Base-by-base conservation (phyloP, 148 eudicot genomes). In the Beta vulgaris region DNA sequence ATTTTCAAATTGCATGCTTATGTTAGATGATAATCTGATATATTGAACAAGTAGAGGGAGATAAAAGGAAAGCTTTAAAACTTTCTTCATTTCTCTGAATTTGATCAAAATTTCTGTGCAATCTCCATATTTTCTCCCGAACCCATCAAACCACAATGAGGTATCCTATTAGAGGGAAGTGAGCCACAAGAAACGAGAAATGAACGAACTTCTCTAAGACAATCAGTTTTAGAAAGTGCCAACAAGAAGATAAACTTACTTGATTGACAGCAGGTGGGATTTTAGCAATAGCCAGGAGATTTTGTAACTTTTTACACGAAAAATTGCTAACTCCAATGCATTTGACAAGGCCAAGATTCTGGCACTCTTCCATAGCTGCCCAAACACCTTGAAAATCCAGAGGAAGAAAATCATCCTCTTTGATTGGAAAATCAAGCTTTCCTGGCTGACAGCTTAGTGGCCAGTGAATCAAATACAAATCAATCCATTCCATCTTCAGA, bases 291-390 rank as follows among this genome's bases (percentile, higher is more conserved):
- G 87, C 72, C 61, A 92, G 77, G 54, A 92, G 83, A 43, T 86
- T 57, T 3, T 78, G 71, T 6, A 92, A 83, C 80, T 82, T 88
- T 71, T 78, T 79, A 67, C 86, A 75, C 40, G 87, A 78, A 81
- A 88, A 92, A 59, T 92, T 92, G 72, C 98, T 90, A 49, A 92
- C 96, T 54, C 98, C 98, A 73, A 92, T 88, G 68, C 80, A 83
- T 74, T 84, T 92, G 26, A 93, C 84, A 35, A 92, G 84, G 25
- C 96, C 91, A 16, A 92, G 86, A 71, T 82, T 78, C 21, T 78
- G 83, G 54, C 93, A 92, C 68, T 87, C 88, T 79, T 92, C 96
- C 96, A 92, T 87, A 31, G 83, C 90, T 48, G 80, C 83, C 98
- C 96, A 92, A 34, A 87, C 89, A 26, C 82, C 77, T 61, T 83